Base-by-base conservation (phyloP, 139 green algal species). In the Pseudopediastrum boryanum region DNA sequence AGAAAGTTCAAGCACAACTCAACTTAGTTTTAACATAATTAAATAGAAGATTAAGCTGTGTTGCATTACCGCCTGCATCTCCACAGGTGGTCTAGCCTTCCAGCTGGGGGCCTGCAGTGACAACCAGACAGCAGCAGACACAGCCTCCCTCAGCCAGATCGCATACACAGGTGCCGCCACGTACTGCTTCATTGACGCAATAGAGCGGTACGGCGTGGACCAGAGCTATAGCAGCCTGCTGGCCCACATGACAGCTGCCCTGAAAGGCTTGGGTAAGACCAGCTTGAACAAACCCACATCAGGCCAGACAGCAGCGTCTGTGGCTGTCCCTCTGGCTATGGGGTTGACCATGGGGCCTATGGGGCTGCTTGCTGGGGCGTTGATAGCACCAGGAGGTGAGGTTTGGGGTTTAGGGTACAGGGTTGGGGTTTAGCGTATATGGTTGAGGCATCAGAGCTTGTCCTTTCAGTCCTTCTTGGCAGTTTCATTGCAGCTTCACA, bases 141-240 rank as follows among this genome's bases (percentile, higher is more conserved):
- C 72, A 6, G 58, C 56, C 2, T 33, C 63, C 27, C 39, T 79
- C 10, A 71, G 58, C 6, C n/a, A 33, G 8, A 48, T 29, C 9
- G 72, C 72, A n/a, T 71, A 70, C 58, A 79, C 72, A 16, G 72
- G 72, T 46, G 72, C 72, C 35, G 72, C 72, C 29, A 79, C 72
- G 9, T 79, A 71, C 70, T 42, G 36, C 39, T 79, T 79, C 72
- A 79, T 79, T 4, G 31, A 79, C 4, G 27, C 39, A 9, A 71
- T 79, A 13, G 72, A 79, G 58, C 21, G 13, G 0, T 79, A 62
- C 25, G 72, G 72, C 23, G 27, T 54, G 3, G 25, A 63, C 16
- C 72, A 79, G 58, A 71, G 58, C 0, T 79, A 79, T 19, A 58
- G 35, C 16, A 31, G 16, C 2, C 69, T 77, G 33, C 69, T 77